These are phyloP conservation scores for Fraxinus paxiana DNA, from an alignment of 305 asterid species.

Conservation along the genomic window DNA sequence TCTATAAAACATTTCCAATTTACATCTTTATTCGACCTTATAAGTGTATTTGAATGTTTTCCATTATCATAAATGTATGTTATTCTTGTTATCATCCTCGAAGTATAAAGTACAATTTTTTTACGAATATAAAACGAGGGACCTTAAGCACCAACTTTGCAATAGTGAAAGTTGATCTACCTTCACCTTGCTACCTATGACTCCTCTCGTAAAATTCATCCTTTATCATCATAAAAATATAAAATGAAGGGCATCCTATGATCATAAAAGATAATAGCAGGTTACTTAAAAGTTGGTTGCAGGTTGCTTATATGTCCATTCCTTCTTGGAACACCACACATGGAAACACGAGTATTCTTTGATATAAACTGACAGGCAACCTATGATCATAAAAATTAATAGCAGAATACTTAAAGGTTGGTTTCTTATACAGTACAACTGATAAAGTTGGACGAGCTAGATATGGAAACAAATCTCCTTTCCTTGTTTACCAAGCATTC, in stretches of 20 bases:
- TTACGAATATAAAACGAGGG: neutral
- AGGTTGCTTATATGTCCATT: neutral
- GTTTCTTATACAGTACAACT: neutral
- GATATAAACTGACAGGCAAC: neutral
- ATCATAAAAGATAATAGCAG: neutral
- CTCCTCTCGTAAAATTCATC: neutral
- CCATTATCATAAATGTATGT: neutral
- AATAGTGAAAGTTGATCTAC: neutral
- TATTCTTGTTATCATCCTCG: constrained; percentile 2
- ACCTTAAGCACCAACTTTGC: neutral
- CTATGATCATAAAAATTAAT: neutral
- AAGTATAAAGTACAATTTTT: neutral
- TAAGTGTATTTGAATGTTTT: neutral
- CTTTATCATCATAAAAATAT: neutral
- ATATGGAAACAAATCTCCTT: neutral
- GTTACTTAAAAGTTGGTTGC: neutral
- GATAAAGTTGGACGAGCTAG: neutral
- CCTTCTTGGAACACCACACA: neutral
- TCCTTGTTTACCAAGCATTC: neutral
- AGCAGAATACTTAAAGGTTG: neutral
- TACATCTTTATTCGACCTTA: constrained; percentile 2
- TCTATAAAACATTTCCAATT: constrained; percentile 6
- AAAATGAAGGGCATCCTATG: neutral
- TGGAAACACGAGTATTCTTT: neutral
- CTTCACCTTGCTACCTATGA: neutral